These are phyloP conservation scores for Aspergillus brunneoviolaceus DNA, from an alignment of 2,329 filamentous ascomycete genomes.

Conservation along the genomic window DNA sequence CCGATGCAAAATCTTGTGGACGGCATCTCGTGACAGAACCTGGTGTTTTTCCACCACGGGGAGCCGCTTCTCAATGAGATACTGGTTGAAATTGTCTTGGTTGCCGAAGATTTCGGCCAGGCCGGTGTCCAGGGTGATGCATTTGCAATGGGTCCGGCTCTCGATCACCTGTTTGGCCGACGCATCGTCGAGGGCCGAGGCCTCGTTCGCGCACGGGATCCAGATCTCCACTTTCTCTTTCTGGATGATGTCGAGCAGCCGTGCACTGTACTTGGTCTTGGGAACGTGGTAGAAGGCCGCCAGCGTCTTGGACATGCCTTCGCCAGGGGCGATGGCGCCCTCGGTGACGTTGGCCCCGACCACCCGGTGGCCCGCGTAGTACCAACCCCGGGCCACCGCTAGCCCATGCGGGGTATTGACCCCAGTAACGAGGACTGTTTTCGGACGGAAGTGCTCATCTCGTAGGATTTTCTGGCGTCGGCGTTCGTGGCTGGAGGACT, in stretches of 20 bases:
- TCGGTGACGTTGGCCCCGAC: slow-evolving; percentile 67
- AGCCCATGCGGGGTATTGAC: slow-evolving; percentile 72
- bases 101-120: slow-evolving; percentile 61
- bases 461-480: slow-evolving; percentile 26
- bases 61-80: slow-evolving; percentile 56
- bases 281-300: slow-evolving; percentile 54
- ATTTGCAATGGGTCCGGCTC: slow-evolving; percentile 57
- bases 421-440: slow-evolving; percentile 69
- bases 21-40: slow-evolving; percentile 55
- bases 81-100: slow-evolving; percentile 64
- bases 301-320: slow-evolving; percentile 60
- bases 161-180: slow-evolving; percentile 63
- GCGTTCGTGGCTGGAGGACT: slow-evolving; percentile 14
- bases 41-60: slow-evolving; percentile 53
- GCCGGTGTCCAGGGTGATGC: slow-evolving; percentile 61
- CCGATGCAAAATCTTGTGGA: slow-evolving; percentile 53
- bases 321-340: slow-evolving; percentile 49
- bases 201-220: slow-evolving; percentile 71
- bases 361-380: slow-evolving; percentile 65
- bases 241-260: slow-evolving; percentile 59
- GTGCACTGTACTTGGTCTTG: slow-evolving; percentile 54
- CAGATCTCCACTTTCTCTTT: slow-evolving; percentile 66
- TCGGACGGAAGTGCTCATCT: slow-evolving; percentile 42
- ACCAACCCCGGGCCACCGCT: slow-evolving; percentile 63
- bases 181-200: slow-evolving; percentile 65